These are phyloP conservation scores for Elaeagnus macrophylla DNA, from an alignment of 306 rosid genomes.

Conservation along the genomic window DNA sequence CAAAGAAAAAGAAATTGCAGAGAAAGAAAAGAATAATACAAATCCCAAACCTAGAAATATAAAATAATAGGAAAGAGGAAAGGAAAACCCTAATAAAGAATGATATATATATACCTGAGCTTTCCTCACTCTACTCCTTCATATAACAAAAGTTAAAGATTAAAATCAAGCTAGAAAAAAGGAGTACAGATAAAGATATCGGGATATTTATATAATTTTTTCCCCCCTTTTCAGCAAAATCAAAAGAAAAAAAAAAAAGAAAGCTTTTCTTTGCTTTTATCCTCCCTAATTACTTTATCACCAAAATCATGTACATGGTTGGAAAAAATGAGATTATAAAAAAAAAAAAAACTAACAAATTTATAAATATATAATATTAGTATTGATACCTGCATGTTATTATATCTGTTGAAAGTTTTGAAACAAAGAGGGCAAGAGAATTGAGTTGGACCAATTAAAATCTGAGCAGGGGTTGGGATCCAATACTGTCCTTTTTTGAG, in stretches of 20 bases:
- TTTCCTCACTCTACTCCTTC: slow-evolving; percentile 18
- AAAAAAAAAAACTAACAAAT: slow-evolving; percentile 1
- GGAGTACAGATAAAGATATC: slow-evolving; percentile 23
- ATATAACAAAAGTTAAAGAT: slow-evolving; percentile 33
- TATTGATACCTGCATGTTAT: slow-evolving; percentile 77
- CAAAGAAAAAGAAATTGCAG: neutral
- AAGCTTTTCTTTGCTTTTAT: slow-evolving; percentile 13
- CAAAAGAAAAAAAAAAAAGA: slow-evolving; percentile 21
- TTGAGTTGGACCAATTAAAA: slow-evolving; percentile 87
- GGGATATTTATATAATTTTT: neutral
- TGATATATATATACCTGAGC: slow-evolving; percentile 11
- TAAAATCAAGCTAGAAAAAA: slow-evolving; percentile 30
- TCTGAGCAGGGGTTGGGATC: slow-evolving; percentile 95
- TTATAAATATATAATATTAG: neutral
- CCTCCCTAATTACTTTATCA: neutral
- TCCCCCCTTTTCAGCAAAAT: slow-evolving; percentile 32
- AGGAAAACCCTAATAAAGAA: slow-evolving; percentile 15
- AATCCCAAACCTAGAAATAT: slow-evolving; percentile 12
- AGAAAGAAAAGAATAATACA: neutral
- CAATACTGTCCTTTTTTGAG: slow-evolving; percentile 77
- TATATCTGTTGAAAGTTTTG: slow-evolving; percentile 95
- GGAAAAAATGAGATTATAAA: neutral
- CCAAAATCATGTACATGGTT: too few species aligned
- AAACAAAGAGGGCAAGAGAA: slow-evolving; percentile 92
- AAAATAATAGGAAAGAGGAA: slow-evolving; percentile 2